Conservation (phyloP, 768 basidiomycete species). For the Fomitopsis pulvina region DNA sequence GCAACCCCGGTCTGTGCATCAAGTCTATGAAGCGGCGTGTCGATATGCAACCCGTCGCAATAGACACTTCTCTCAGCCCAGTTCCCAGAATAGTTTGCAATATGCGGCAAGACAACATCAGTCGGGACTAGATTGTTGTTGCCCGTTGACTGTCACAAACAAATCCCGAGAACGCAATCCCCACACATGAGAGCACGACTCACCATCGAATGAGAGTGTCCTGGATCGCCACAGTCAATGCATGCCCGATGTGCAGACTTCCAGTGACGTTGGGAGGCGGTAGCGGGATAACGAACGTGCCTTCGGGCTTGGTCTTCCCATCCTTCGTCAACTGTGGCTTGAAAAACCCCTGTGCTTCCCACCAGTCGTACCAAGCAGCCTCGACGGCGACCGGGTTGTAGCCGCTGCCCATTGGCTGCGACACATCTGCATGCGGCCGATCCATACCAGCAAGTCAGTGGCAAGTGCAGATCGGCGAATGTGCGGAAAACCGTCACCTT, state of each 20-base stretch:
- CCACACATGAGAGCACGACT: constrained; percentile 18
- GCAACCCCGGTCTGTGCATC: too few species aligned
- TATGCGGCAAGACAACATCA: neutral
- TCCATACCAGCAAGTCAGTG: too few species aligned
- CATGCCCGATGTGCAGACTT: constrained; percentile 92
- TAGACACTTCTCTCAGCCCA: too few species aligned
- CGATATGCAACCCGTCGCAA: too few species aligned
- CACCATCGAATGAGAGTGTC: constrained; percentile 87
- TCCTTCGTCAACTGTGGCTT: constrained; percentile 58
- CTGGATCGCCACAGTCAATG: constrained; percentile 85
- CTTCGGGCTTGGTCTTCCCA: constrained; percentile 54
- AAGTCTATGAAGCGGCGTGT: too few species aligned
- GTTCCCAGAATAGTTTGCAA: too few species aligned
- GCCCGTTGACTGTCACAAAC: too few species aligned
- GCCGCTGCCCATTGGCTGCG: constrained; percentile 81
- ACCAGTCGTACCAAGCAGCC: constrained; percentile 98
- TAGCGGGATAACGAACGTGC: constrained; percentile 76
- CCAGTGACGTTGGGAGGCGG: constrained; percentile 99
- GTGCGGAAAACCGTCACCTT: constrained; percentile 46
- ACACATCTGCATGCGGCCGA: constrained; percentile 53
- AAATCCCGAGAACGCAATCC: neutral
- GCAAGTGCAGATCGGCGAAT: neutral
- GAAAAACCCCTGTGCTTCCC: constrained; percentile 88
- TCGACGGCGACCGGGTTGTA: constrained; percentile 96
- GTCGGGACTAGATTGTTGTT: neutral